Evolutionary conservation across 2,329 filamentous ascomycete genomes (phyloP), one percentile per base, ranked within the genome.

Genomic region (Fusarium dlaminii): DNA sequence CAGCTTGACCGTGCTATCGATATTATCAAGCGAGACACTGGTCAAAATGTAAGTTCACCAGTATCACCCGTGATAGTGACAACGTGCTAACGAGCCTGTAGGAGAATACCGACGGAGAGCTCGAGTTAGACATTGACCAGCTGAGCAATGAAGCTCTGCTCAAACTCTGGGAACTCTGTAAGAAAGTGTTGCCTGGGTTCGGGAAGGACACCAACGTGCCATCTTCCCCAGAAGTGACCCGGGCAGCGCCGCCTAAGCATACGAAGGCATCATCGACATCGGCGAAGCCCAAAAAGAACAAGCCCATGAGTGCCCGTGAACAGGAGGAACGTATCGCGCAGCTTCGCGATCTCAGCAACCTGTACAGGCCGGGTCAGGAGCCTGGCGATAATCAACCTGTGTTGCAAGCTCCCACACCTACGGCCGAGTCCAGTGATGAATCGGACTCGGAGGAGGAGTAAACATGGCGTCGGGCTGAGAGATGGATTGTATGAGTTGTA

Each of bases 1-100:
- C 91, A 94, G 75, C 92, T 98, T 79, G 89, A 92, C 56, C 90
- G 91, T 75, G 94, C 96, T 1, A 94, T 98, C 37, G 90, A 93
- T 68, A 95, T 98, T 71, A 98, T 99, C 80, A 94, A 97, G 81
- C 90, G 90, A 74, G 96, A 97, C 75, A 97, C 85, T 83, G 94
- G 86, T 85, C 94, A 84, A 86, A 92, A 87, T 87, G 96, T 85
- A 88, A 90, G 87, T 88, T 82, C 66, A 51, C 12, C 14, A 32
- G 12, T 17, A 24, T 32, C 36, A 20, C 12, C 29, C 15, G 7
- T 51, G 52, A 27, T n/a, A 20, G 46, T 51, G 29, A 43, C n/a
- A 17, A 34, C 37, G 39, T 48, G 45, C 70, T 74, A 30, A 75
- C 57, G 54, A 51, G 13, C 43, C 34, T 56, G 61, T 60, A 89